Conservation (phyloP, 805 yeast species). For the Saturnispora sekii region DNA sequence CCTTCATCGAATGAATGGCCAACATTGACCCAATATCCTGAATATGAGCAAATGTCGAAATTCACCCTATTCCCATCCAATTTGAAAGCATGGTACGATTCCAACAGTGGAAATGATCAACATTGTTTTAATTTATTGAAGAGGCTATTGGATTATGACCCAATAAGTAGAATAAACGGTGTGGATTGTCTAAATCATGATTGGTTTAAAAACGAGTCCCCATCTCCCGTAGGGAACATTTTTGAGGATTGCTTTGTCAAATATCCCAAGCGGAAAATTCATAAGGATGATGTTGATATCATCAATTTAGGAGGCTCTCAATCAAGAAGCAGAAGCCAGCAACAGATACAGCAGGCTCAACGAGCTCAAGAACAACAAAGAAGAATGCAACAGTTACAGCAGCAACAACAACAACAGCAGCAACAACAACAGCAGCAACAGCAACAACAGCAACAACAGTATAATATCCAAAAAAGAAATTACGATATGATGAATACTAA, state of each 20-base stretch:
- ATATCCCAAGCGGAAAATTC: slow-evolving; percentile 82
- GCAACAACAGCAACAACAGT: slow-evolving; percentile 1
- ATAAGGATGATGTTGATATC: slow-evolving; percentile 80
- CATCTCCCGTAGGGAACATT: slow-evolving; percentile 55
- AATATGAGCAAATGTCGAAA: slow-evolving; percentile 53
- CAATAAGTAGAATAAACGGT: slow-evolving; percentile 70
- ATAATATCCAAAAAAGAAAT: slow-evolving; percentile 10
- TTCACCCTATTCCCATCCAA: slow-evolving; percentile 57
- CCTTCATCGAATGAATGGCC: slow-evolving; percentile 81
- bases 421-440: slow-evolving; percentile 12
- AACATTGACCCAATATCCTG: slow-evolving; percentile 70
- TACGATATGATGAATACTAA: slow-evolving; percentile 11
- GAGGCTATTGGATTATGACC: slow-evolving; percentile 71
- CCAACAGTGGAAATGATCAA: slow-evolving; percentile 66
- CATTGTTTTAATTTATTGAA: slow-evolving; percentile 57
- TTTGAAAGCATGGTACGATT: slow-evolving; percentile 75
- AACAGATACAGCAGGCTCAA: neutral
- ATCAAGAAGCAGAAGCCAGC: slow-evolving; percentile 9
- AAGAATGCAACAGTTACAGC: slow-evolving; percentile 1
- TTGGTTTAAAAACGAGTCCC: slow-evolving; percentile 65
- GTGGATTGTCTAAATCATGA: slow-evolving; percentile 64
- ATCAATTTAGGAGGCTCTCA: slow-evolving; percentile 8
- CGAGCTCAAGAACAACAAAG: slow-evolving; percentile 8
- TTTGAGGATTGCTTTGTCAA: slow-evolving; percentile 65
- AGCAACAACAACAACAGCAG: neutral